Percentiles rank a stretch among this genome's conserved stretches.
Evolutionary conservation across 2,329 filamentous ascomycete genomes (phyloP).

Genomic region (Colletotrichum sp.): DNA sequence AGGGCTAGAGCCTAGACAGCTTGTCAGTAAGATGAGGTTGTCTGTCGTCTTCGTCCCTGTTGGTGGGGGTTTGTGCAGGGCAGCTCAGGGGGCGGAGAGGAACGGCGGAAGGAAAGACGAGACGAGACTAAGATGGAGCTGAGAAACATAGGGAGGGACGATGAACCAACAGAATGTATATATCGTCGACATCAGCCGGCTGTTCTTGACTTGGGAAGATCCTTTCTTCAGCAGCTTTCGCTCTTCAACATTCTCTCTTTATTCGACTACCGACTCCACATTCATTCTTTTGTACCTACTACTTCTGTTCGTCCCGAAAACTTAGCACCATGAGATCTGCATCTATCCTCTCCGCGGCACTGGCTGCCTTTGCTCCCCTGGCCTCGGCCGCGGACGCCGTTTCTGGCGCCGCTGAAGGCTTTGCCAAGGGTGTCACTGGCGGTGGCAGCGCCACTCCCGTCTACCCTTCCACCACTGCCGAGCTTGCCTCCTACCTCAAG

Average conservation of each 20-base stretch:
- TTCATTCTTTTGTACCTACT: conserved; percentile 8
- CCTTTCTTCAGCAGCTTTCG: conserved; percentile 1
- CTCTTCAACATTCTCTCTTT: conserved; percentile 6
- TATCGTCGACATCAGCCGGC: background rate
- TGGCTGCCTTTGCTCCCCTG: conserved; percentile 16
- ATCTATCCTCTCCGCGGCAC: conserved; percentile 9
- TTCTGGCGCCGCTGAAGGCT: conserved; percentile 44
- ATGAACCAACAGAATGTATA: background rate
- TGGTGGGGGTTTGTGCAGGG: background rate
- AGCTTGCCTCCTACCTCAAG: conserved; percentile 64
- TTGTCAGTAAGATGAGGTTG: conserved; percentile 4
- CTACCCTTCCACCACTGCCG: conserved; percentile 55
- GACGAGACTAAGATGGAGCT: background rate
- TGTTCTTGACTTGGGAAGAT: background rate
- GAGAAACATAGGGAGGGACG: background rate
- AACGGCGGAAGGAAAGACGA: background rate
- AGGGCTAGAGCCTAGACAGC: background rate
- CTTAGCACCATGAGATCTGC: conserved; percentile 3
- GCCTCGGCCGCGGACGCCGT: conserved; percentile 28
- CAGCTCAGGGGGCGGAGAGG: background rate
- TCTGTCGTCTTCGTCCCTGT: background rate
- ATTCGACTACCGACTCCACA: background rate
- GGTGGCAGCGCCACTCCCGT: conserved; percentile 60
- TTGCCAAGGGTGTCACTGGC: conserved; percentile 60
- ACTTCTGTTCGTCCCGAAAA: background rate